phyloP scores from a whole-genome alignment of 441 rosid genomes.

The Capsella rubella region DNA sequence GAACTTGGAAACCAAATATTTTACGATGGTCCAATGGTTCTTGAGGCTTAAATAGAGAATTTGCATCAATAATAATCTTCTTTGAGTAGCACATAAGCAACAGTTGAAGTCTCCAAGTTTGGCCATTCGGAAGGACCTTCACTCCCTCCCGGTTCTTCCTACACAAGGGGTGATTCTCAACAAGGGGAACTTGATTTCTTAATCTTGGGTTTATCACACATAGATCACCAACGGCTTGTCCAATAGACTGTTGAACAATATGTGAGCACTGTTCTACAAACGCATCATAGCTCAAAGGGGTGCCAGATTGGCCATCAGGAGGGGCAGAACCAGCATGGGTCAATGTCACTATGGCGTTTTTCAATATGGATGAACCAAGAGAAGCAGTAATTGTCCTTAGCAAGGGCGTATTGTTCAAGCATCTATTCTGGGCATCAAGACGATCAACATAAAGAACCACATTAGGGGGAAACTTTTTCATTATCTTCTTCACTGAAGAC shows the following conservation, averaged over 20 bases:
- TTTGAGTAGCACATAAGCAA: constrained; percentile 73
- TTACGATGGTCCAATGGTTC: constrained; percentile 80
- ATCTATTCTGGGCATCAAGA: constrained; percentile 76
- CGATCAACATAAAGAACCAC: constrained; percentile 87
- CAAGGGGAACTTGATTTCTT: constrained; percentile 91
- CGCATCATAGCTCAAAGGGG: constrained; percentile 84
- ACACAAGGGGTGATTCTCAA: constrained; percentile 88
- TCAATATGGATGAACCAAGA: constrained; percentile 85
- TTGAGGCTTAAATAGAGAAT: constrained; percentile 73
- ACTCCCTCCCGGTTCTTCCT: constrained; percentile 87
- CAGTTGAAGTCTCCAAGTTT: constrained; percentile 86
- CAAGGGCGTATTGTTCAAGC: constrained; percentile 75
- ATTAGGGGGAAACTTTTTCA: constrained; percentile 79
- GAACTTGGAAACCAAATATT: constrained; percentile 82
- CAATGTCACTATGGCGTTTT: constrained; percentile 73
- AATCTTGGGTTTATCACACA: constrained; percentile 83
- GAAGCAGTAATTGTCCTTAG: constrained; percentile 64
- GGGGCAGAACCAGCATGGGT: constrained; percentile 98
- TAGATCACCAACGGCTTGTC: constrained; percentile 91
- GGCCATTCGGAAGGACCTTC: constrained; percentile 93
- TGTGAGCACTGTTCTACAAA: constrained; percentile 94
- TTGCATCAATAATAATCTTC: constrained; percentile 88
- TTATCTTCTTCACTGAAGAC: constrained; percentile 64
- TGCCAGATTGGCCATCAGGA: constrained; percentile 91
- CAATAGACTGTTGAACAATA: constrained; percentile 87